Base-by-base conservation (phyloP, 2,329 filamentous ascomycete genomes). In the Cyclaneusma minus region DNA sequence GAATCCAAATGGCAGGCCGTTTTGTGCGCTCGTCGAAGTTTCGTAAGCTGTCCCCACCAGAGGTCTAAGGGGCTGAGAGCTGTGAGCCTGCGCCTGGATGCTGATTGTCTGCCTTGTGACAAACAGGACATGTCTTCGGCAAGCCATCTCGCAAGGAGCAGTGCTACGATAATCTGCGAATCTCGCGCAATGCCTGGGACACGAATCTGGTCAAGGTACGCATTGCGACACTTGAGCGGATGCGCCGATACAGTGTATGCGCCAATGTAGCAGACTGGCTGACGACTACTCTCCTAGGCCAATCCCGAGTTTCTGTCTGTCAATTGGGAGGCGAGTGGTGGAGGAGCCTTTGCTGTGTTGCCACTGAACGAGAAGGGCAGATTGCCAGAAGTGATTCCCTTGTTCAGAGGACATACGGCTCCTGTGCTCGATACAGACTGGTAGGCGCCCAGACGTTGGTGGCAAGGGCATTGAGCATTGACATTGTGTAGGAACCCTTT, bases 181-280 rank as follows among this genome's bases (percentile, higher is more conserved):
- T 98, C 55, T 94, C 84, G 48, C 82, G 79, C 56, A 98, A 98
- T 73, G 89, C 89, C 29, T 98, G 89, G 89, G 89, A 98, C 55
- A 94, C 85, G 47, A 98, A 98, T 60, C 62, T 98, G 48, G 69
- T 95, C 59, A 95, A 95, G 77, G 84, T 91, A 54, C 17, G 40
- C 31, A 19, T 14, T 28, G 16, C n/a, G n/a, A 25, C 16, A 21
- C 13, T 20, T 27, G 3, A 7, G 7, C 15, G 6, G 8, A 8
- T 20, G 18, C 11, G 8, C n/a, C n/a, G n/a, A n/a, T n/a, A n/a
- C n/a, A n/a, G n/a, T n/a, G n/a, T n/a, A n/a, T n/a, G n/a, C n/a
- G n/a, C n/a, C n/a, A n/a, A n/a, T n/a, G n/a, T n/a, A n/a, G n/a
- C n/a, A n/a, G n/a, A n/a, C n/a, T n/a, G n/a, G n/a, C 26, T 34